Evolutionary conservation across 2,329 filamentous ascomycete species (phyloP), one percentile per base, ranked within the genome.

Genomic region (Escovopsis weberi): DNA sequence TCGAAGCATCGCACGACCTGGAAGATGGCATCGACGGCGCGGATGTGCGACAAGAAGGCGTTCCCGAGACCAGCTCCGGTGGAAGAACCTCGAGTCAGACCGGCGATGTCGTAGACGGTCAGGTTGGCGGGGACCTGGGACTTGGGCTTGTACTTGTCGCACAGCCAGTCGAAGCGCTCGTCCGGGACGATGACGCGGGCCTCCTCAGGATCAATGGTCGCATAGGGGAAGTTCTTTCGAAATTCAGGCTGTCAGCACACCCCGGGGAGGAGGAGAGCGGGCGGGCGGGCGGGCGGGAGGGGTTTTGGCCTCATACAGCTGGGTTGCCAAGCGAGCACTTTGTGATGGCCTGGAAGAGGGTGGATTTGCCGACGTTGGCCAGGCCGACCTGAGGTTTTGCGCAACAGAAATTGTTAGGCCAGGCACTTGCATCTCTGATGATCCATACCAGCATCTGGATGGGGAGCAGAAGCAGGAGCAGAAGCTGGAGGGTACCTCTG

Each of bases 361-460:
- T 98, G 53, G 91, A 98, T 73, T 98, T 98, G 66, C 91, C 91
- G 56, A 98, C 93, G 67, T 98, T 98, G 66, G 91, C 91, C 59
- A 98, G 80, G 69, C 91, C 91, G 66, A 98, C 87, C 87, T 94
- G 58, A 56, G 55, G 40, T 43, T 23, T 23, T 23, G 23, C 23
- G 45, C 44, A 40, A 34, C 32, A 39, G 32, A 23, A 4, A 33
- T 26, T 26, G 40, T 48, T 46, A 50, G 46, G 38, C 19, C n/a
- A 43, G 23, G 37, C 35, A 41, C 33, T 43, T 38, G 45, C 41
- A 23, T 23, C 23, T 23, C 23, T 23, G 23, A 23, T 23, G 23
- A 6, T 23, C 23, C 23, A 23, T 23, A 23, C 23, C 23, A 23
- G 23, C 6, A 23, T 23, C 23, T 23, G 23, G 23, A 23, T 23